These are phyloP conservation scores for Phaseolus lunatus DNA, from an alignment of 306 rosid species.

Conservation along the genomic window DNA sequence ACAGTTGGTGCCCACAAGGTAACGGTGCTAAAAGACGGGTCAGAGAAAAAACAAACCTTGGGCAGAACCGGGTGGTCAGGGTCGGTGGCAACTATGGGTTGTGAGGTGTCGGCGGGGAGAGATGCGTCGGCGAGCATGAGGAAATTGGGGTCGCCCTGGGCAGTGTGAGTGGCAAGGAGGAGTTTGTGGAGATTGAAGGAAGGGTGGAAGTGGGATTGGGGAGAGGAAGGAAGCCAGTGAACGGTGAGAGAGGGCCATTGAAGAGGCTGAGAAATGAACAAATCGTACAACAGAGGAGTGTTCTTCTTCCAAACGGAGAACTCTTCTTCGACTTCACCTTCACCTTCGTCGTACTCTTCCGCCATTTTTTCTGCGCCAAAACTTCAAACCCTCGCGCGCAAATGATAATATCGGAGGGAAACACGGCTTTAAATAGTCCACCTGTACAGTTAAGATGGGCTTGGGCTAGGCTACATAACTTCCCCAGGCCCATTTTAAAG, in stretches of 20 bases:
- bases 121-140: slow-evolving; percentile 76
- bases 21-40: neutral
- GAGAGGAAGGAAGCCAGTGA: slow-evolving; percentile 57
- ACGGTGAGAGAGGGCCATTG: slow-evolving; percentile 97
- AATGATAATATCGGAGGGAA: slow-evolving; percentile 37
- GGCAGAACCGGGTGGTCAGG: slow-evolving; percentile 56
- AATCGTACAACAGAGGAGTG: slow-evolving; percentile 78
- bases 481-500: neutral
- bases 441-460: neutral
- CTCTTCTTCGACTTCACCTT: slow-evolving; percentile 68
- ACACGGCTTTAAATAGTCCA: neutral
- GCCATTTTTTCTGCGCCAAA: slow-evolving; percentile 56
- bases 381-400: slow-evolving; percentile 42
- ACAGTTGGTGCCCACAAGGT: slow-evolving; percentile 39
- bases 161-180: slow-evolving; percentile 85
- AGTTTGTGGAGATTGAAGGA: slow-evolving; percentile 72
- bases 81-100: slow-evolving; percentile 41
- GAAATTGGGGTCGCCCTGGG: slow-evolving; percentile 67
- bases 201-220: slow-evolving; percentile 56
- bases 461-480: neutral
- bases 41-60: slow-evolving; percentile 51
- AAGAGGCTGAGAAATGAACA: slow-evolving; percentile 76
- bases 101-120: slow-evolving; percentile 56
- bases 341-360: slow-evolving; percentile 45
- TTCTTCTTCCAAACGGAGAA: slow-evolving; percentile 89